Base-by-base conservation (phyloP, 371 early-diverging fungal genomes). In the Blakeslea trispora region DNA sequence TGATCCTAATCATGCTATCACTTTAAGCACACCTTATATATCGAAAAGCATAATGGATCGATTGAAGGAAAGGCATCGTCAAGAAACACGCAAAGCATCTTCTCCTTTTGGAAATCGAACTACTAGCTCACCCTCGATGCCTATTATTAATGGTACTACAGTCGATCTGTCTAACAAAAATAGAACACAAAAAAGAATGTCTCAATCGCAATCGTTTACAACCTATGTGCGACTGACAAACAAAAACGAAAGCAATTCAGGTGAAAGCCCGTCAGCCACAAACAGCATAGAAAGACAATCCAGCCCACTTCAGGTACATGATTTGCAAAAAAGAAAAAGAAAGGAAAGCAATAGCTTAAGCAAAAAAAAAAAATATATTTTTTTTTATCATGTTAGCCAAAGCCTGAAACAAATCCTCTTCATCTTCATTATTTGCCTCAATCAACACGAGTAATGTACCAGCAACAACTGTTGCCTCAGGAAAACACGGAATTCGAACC, bases 11-110 rank as follows among this genome's bases (percentile, higher is more conserved):
- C 46, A n/a, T 21, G 18, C 37, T 14, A 28, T 14, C 19, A 15
- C 48, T 21, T 31, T 14, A 31, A 42, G 14, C 18, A 19, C 23
- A 23, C 15, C 21, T 23, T 18, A 32, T 46, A 8, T 43, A 22
- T 55, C 47, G 45, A 62, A 19, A 42, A 45, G 34, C 17, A 21
- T 66, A 3, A 57, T 68, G 57, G 54, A 46, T 42, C 46, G 68
- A 46, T 63, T 68, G 68, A 68, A 63, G 35, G 68, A 68, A 50
- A 59, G 68, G n/a, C 68, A 68, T 57, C 59, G 68, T 15, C 51
- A 52, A 32, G 68, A 68, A 45, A 42, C 55, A n/a, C 50, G 63
- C 1, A 50, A 40, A 37, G 50, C 58, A 13, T 42, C 45, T 10
- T 51, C 57, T 2, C 57, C 56, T 13, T 60, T 53, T 53, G n/a